Evolutionary conservation across 192 early-diverging fungal species (phyloP).

Genomic region (Borealophlyctis nickersoniae): DNA sequence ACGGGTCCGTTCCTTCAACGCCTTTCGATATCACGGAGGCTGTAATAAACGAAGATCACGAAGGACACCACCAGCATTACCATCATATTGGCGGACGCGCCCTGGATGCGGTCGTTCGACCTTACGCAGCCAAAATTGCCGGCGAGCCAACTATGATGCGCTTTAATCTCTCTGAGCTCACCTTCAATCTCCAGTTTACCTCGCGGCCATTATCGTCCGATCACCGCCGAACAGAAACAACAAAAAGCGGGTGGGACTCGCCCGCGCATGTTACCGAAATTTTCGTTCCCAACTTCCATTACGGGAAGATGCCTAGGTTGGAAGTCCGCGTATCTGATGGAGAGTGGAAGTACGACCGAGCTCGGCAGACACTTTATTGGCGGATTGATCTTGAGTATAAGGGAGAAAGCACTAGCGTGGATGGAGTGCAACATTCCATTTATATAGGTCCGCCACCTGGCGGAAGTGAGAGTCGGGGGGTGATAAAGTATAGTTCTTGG

Average conservation of each 20-base stretch:
- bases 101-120: constrained; percentile 74
- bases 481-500: not conserved
- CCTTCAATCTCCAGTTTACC: constrained; percentile 63
- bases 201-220: constrained; percentile 21
- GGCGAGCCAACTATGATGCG: constrained; percentile 57
- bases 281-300: constrained; percentile 75
- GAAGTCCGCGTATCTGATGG: constrained; percentile 66
- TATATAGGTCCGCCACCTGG: not conserved
- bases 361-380: constrained; percentile 68
- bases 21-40: constrained; percentile 55
- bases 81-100: constrained; percentile 74
- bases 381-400: constrained; percentile 28
- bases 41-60: constrained; percentile 31
- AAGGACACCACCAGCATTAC: constrained; percentile 37
- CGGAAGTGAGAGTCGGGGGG: not conserved
- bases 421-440: not conserved
- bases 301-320: constrained; percentile 34
- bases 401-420: too few relatives aligned
- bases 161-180: constrained; percentile 59
- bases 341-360: constrained; percentile 64
- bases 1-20: constrained; percentile 39
- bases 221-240: not conserved
- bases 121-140: constrained; percentile 73
- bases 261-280: constrained; percentile 55
- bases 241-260: not conserved